Percentiles rank a stretch among this genome's conserved stretches.
Evolutionary conservation across 2,329 filamentous ascomycete species (phyloP).

Genomic region (Capronia epimyces): DNA sequence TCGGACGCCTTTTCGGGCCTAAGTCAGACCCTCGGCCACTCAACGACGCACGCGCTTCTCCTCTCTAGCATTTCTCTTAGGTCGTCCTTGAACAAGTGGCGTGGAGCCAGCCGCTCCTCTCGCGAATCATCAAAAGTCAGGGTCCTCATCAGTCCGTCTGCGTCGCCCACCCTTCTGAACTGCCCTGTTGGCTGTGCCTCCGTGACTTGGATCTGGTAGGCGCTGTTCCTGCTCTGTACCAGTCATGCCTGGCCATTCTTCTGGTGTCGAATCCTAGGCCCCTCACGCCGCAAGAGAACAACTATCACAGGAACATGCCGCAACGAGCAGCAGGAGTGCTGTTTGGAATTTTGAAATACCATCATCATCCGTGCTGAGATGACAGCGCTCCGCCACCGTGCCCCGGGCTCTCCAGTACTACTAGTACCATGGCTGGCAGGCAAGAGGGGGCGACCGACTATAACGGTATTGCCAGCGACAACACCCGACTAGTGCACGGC

Average conservation of each 20-base stretch:
- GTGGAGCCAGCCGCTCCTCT: not conserved
- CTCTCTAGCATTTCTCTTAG: not conserved
- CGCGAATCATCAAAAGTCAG: not conserved
- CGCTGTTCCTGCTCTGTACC: not conserved
- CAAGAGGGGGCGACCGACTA: not conserved
- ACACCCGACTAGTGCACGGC: not conserved
- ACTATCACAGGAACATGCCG: too few species aligned
- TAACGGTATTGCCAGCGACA: not conserved
- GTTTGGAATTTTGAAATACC: too few species aligned
- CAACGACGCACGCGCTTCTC: not conserved
- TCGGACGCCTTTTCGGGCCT: not conserved
- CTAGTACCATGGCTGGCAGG: not conserved
- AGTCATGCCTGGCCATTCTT: not conserved
- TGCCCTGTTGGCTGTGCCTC: not conserved
- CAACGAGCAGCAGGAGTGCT: too few species aligned
- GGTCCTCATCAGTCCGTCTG: not conserved
- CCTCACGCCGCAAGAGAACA: too few species aligned
- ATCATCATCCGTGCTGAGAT: not conserved
- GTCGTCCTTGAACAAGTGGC: not conserved
- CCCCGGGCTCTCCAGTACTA: not conserved
- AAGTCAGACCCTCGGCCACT: not conserved
- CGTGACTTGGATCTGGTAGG: not conserved
- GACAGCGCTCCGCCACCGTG: not conserved
- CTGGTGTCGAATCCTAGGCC: not conserved
- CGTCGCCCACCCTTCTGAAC: not conserved